phyloP scores from a whole-genome alignment of 2,329 filamentous ascomycete genomes.

The Verticillium zaregamsianum region DNA sequence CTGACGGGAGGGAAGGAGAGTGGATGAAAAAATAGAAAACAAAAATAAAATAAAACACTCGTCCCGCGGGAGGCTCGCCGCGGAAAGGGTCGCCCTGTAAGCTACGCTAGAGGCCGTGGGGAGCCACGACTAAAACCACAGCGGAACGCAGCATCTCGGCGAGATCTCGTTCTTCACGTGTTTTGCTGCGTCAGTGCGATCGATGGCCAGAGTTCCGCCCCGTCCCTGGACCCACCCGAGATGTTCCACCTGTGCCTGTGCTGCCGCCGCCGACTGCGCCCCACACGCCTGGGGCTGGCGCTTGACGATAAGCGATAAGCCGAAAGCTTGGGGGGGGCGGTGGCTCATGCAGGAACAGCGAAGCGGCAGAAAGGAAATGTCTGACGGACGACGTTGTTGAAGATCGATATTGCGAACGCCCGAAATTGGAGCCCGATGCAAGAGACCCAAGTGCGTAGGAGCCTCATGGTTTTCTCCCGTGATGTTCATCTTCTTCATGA shows the following conservation, averaged over 20 bases:
- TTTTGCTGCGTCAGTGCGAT: not conserved
- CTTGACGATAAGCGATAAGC: not conserved
- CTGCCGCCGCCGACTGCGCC: no score
- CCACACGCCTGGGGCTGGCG: not conserved
- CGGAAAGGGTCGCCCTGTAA: not conserved
- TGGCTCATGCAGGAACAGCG: not conserved
- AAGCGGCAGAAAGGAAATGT: not conserved
- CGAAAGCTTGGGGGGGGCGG: not conserved
- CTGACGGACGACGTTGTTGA: not conserved
- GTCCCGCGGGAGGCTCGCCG: not conserved
- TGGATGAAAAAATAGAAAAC: no score
- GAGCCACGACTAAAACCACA: not conserved
- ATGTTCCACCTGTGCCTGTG: not conserved
- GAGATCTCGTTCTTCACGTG: not conserved
- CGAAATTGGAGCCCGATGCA: not conserved
- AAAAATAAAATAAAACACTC: not conserved
- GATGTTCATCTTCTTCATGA: not conserved
- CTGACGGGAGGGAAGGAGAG: not conserved
- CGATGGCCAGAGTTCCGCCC: not conserved
- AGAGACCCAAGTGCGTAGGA: not conserved
- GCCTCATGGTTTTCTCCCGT: not conserved
- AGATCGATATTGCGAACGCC: not conserved
- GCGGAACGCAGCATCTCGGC: not conserved
- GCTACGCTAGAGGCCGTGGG: not conserved
- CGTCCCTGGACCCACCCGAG: not conserved